Evolutionary conservation across 176 grass and related monocot genomes (phyloP).

Genomic region (Carex scoparia): DNA sequence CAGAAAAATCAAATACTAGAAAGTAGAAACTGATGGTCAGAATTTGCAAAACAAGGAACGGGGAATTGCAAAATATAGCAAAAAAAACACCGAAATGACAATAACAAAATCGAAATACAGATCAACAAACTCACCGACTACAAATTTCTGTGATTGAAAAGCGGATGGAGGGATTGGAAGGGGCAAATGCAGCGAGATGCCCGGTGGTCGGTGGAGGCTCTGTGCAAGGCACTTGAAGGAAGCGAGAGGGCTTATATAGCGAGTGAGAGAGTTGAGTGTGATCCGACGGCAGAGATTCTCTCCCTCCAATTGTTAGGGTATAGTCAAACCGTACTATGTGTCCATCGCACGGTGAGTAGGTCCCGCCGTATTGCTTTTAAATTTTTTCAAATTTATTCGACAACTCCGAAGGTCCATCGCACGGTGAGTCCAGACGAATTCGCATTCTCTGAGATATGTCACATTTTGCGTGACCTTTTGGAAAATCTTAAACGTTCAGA

Average conservation of each 20-base stretch:
- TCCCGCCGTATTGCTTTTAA: background rate
- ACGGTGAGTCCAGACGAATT: too few species aligned
- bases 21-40: background rate
- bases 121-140: background rate
- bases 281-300: background rate
- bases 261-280: background rate
- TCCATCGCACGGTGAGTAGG: background rate
- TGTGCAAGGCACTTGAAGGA: background rate
- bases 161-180: background rate
- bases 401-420: too few species aligned
- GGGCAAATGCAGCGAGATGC: background rate
- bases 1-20: background rate
- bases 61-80: background rate
- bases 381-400: background rate
- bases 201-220: background rate
- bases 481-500: too few species aligned
- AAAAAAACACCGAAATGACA: background rate
- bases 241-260: background rate
- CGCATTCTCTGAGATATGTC: too few species aligned
- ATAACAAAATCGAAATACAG: background rate
- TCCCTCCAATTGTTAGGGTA: constrained; percentile 8
- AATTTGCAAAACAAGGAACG: background rate
- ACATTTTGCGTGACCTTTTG: too few species aligned
- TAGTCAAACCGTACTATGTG: background rate
- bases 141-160: background rate